Evolutionary conservation across 257 asterid species (phyloP), one percentile per base, ranked within the genome.

Genomic region (Rhazya stricta): DNA sequence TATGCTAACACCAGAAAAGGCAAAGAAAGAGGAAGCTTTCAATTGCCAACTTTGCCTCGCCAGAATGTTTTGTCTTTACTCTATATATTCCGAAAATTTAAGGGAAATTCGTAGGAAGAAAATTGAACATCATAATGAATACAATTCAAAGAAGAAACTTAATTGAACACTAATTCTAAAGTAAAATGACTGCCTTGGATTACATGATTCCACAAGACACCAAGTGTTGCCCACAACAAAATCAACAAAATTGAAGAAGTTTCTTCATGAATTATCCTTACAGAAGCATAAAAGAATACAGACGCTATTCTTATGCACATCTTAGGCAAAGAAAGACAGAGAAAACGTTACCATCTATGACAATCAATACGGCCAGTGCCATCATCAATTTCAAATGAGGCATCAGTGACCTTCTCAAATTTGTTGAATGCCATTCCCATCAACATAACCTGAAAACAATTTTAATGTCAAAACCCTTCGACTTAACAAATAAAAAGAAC

Each of bases 341-440:
- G 23, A 30, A 45, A 18, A 9, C n/a, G 68, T 74, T 61, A 90
- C 99, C 99, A 94, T 90, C 86, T 86, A 37, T 73, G 85, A 81
- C 99, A 92, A 30, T 80, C 85, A 73, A 92, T 84, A 10, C 98
- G 96, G 30, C 96, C 98, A 0, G 99, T 91, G 69, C 96, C 97
- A 83, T 95, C 99, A 83, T 95, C 98, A 39, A 95, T 77, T 57
- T 76, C 81, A 56, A 95, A 95, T 1, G 90, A 77, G 36, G 81
- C 90, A 83, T 89, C 94, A 5, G 96, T 88, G 12, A 78, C 85
- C 85, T 88, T 87, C 36, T 73, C 87, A 6, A 89, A 72, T 80
- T 85, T 92, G 29, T 92, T 78, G 56, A 62, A 89, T 39, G 83
- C 84, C 93, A 92, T 85, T 54, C 99, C 98, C 11, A 95, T 76